Evolutionary conservation across 257 asterid genomes (phyloP).

Genomic region (Cynanchum wilfordii): DNA sequence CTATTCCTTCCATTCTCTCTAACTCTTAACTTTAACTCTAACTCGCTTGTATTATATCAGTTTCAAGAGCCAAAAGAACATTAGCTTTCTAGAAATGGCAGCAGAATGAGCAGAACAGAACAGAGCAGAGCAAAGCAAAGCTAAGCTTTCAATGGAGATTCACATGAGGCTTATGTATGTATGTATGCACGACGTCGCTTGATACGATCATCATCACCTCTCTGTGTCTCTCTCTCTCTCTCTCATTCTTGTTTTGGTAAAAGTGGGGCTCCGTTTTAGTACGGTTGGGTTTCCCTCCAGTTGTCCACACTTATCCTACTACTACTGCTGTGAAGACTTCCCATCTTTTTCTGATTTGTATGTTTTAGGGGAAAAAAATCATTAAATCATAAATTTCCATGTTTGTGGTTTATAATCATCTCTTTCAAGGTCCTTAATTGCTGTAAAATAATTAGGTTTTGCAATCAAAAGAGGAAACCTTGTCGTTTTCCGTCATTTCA

Average conservation of each 20-base stretch:
- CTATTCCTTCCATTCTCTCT: slow-evolving; percentile 52
- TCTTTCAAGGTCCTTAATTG: not conserved
- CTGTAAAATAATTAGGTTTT: not conserved
- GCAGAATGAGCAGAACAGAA: not conserved
- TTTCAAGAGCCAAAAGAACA: not conserved
- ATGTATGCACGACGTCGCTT: not conserved
- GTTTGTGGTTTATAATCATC: not conserved
- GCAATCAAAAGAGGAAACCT: not conserved
- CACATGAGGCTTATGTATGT: not conserved
- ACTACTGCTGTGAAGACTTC: not conserved
- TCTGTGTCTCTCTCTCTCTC: not conserved
- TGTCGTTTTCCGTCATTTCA: not conserved
- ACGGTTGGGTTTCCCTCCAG: not conserved
- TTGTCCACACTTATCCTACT: slow-evolving; percentile 5
- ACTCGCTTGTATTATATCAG: not conserved
- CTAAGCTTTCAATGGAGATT: not conserved
- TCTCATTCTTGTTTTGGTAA: no score
- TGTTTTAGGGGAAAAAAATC: no score
- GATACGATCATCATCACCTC: not conserved
- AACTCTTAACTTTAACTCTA: no score
- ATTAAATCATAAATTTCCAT: no score
- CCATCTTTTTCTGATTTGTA: not conserved
- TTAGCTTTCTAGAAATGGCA: not conserved
- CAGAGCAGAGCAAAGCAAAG: no score
- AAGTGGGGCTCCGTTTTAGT: not conserved